Conservation (phyloP, 2,329 filamentous ascomycete genomes). For the Ceratocystis ficicola region DNA sequence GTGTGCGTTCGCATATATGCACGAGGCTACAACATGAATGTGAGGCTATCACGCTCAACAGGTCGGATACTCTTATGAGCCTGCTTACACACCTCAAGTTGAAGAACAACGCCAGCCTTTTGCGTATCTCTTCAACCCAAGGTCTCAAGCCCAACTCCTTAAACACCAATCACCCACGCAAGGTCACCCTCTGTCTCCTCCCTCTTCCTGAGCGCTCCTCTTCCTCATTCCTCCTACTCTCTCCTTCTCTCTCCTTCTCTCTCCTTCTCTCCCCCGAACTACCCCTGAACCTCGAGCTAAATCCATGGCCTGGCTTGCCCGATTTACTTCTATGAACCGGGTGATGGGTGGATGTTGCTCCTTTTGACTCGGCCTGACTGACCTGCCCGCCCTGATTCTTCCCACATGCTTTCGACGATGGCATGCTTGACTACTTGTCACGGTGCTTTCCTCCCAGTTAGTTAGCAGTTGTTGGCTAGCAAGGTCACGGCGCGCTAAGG, state of each 20-base stretch:
- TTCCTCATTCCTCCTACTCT: background rate
- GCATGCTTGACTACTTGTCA: background rate
- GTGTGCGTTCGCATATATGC: background rate
- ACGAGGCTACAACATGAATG: background rate
- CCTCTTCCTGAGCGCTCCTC: background rate
- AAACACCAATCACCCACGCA: background rate
- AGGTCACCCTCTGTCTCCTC: background rate
- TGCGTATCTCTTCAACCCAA: background rate
- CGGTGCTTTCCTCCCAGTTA: background rate
- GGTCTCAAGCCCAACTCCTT: background rate
- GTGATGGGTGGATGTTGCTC: background rate
- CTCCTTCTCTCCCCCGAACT: background rate
- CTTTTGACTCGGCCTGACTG: background rate
- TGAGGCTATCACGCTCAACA: background rate
- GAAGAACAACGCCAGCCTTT: background rate
- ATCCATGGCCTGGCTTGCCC: background rate
- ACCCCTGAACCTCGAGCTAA: conserved; percentile 1
- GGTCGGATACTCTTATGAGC: background rate
- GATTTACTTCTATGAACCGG: background rate
- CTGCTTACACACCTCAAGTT: background rate
- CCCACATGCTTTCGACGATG: too few relatives aligned
- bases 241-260: background rate
- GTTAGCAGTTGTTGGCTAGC: background rate
- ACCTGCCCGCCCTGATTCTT: background rate
- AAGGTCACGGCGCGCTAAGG: background rate